These are phyloP conservation scores for Prunus kanzakura DNA, from an alignment of 306 rosid species.

Conservation along the genomic window DNA sequence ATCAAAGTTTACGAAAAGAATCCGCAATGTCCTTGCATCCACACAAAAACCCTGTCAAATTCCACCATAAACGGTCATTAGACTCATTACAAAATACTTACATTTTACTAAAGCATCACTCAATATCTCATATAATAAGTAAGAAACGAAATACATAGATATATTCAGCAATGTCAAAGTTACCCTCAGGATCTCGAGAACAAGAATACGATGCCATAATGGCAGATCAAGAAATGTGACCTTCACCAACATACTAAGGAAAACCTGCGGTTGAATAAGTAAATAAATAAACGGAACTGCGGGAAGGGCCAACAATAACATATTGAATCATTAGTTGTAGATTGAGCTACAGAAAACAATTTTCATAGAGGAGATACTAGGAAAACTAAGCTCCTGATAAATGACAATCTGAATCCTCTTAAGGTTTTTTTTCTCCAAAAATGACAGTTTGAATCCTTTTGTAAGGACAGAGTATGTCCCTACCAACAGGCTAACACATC, in stretches of 20 bases:
- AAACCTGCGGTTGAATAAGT: conserved; percentile 58
- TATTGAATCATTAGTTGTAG: background rate
- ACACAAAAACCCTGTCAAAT: conserved; percentile 83
- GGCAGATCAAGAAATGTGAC: conserved; percentile 92
- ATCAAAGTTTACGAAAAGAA: conserved; percentile 90
- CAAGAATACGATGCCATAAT: conserved; percentile 98
- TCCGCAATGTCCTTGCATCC: conserved; percentile 83
- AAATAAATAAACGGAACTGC: background rate
- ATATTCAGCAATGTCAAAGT: conserved; percentile 23
- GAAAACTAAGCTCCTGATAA: background rate
- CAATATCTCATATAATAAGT: conserved; percentile 19
- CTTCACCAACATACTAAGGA: conserved; percentile 96
- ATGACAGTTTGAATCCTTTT: background rate
- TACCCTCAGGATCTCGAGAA: conserved; percentile 98
- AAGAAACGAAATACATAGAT: background rate
- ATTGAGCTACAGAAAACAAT: background rate
- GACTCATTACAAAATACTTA: conserved; percentile 16
- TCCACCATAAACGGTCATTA: conserved; percentile 22
- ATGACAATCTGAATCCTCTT: background rate
- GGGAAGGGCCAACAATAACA: background rate
- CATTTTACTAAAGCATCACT: background rate
- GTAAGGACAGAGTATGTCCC: background rate
- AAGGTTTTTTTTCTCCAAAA: background rate
- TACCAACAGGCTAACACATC: background rate
- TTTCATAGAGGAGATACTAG: background rate